Evolutionary conservation across 2,329 filamentous ascomycete genomes (phyloP), one percentile per base, ranked within the genome.

Genomic region (Alternaria gansuensis): DNA sequence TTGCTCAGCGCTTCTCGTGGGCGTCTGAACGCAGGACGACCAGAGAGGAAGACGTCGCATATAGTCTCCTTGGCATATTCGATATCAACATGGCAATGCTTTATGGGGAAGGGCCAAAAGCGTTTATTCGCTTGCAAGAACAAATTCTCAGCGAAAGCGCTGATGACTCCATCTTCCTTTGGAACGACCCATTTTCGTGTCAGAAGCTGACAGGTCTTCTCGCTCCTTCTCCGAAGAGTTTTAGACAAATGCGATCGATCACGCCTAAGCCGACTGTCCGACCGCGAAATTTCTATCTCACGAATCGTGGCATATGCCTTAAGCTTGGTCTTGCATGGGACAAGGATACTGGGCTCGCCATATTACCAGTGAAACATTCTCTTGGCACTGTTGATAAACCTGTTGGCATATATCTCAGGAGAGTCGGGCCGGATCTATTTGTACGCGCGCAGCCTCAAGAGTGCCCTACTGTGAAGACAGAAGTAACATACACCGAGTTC

Each of bases 1-100:
- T 68, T 33, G 57, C 59, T 4, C 52, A 56, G 26, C 50, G 60
- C 9, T 52, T 69, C 21, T 63, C 57, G 6, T 73, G 70, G 70
- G 61, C 65, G 11, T 55, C 54, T 26, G 37, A 23, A 2, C 67
- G 70, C 26, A 33, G 64, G 17, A 71, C 69, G 0, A 69, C 56
- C 21, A 41, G 58, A 7, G 54, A 60, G 31, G 67, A 70, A 39
- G 67, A 70, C 33, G 23, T 31, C 9, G 66, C 63, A 5, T 68
- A 68, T 24, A 64, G 55, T 14, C 51, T 68, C 23, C 50, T 67
- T 5, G 66, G 66, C 2, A 45, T 64, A 13, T 64, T 64, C 24
- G 58, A 59, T 9, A 54, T 64, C 11, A 61, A 61, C 26, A 64
- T 64, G 58, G 44, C 61, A n/a, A 55, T 61, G 51, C 51, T 64